A percentile compares a stretch with the other conserved stretches of the same genome.
phyloP scores from a whole-genome alignment of 129 eudicot genomes.

The Deinandra increscens region DNA sequence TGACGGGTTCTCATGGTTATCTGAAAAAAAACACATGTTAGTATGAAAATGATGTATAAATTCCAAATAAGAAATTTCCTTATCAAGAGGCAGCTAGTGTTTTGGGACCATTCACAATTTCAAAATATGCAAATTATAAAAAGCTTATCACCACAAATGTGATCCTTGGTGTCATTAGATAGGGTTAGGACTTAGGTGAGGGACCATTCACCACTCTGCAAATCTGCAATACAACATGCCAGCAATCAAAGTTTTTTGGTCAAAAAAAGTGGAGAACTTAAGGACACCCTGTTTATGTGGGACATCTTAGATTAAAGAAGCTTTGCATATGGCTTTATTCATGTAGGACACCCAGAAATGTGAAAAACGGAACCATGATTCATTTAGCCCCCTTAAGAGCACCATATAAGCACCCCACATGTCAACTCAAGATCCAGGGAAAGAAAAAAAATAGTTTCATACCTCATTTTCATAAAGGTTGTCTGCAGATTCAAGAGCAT shows the following conservation, averaged over 20 bases:
- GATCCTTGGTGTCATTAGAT: conserved; percentile 30
- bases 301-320: conserved; percentile 24
- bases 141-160: conserved; percentile 31
- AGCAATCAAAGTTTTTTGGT: conserved; percentile 26
- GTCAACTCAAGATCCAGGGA: conserved; percentile 26
- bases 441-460: conserved; percentile 1
- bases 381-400: conserved; percentile 28
- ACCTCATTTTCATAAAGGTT: conserved; percentile 3
- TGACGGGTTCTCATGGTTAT: too few relatives aligned
- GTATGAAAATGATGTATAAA: conserved; percentile 17
- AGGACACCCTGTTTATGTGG: conserved; percentile 24
- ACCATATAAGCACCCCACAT: conserved; percentile 36
- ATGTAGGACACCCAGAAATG: conserved; percentile 37
- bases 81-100: conserved; percentile 26
- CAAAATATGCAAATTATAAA: conserved; percentile 23
- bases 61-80: conserved; percentile 26
- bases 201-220: conserved; percentile 38
- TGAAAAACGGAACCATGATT: conserved; percentile 33
- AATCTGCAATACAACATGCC: conserved; percentile 35
- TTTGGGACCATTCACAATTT: conserved; percentile 42
- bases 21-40: conserved; percentile 1
- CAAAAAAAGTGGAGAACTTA: conserved; percentile 17
- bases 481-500: conserved; percentile 27
- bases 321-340: conserved; percentile 19
- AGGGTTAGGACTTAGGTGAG: conserved; percentile 22